Percentiles rank a stretch among this genome's conserved stretches.
phyloP scores from a whole-genome alignment of 2,329 filamentous ascomycete species.

The Hirsutella rhossiliensis region DNA sequence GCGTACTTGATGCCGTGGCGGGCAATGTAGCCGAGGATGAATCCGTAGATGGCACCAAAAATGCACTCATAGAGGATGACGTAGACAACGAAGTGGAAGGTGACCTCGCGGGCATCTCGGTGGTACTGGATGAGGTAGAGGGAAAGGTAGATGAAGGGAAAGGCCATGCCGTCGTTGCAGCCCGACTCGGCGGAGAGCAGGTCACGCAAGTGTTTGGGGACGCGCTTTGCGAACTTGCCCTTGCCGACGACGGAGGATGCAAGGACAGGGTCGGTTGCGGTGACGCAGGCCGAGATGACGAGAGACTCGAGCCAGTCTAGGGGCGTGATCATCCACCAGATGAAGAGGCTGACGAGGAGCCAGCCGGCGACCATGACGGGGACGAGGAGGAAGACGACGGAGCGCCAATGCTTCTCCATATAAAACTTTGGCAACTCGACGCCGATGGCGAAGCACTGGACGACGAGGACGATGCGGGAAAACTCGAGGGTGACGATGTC shows the following conservation, averaged over 20 bases:
- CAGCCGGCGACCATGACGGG: conserved; percentile 98
- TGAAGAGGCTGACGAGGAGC: conserved; percentile 82
- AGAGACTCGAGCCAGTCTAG: conserved; percentile 86
- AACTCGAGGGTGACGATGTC: conserved; percentile 85
- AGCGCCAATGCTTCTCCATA: conserved; percentile 97
- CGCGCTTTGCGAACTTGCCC: conserved; percentile 94
- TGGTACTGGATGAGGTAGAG: conserved; percentile 81
- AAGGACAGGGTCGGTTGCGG: conserved; percentile 90
- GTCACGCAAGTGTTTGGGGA: conserved; percentile 95
- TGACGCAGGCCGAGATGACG: conserved; percentile 82
- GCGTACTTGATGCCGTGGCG: conserved; percentile 83
- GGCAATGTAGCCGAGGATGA: conserved; percentile 76
- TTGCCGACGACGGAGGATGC: conserved; percentile 97
- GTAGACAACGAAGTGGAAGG: conserved; percentile 77
- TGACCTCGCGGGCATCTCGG: conserved; percentile 54
- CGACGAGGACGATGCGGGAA: conserved; percentile 77
- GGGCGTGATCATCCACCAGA: conserved; percentile 77
- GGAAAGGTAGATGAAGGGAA: conserved; percentile 90
- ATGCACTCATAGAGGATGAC: conserved; percentile 93
- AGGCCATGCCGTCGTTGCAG: conserved; percentile 99
- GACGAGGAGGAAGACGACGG: conserved; percentile 74
- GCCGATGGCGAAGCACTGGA: conserved; percentile 85
- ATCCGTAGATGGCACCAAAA: conserved; percentile 82
- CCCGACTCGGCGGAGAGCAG: conserved; percentile 91
- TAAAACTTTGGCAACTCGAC: conserved; percentile 87